Evolutionary conservation across 73 alveolate species (phyloP).

Genomic region (Tetrahymena malaccensis): DNA sequence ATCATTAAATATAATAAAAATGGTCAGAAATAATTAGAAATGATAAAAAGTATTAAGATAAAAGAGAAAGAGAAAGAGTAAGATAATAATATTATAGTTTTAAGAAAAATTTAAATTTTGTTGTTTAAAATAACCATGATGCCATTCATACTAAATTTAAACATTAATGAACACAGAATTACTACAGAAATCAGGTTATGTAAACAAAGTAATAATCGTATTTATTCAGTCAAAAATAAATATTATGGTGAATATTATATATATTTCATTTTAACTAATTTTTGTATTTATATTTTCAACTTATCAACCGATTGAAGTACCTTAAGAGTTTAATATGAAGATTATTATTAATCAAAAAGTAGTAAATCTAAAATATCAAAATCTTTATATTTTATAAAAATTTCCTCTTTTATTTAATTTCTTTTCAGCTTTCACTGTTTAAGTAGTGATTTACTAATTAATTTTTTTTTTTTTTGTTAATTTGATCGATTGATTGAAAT

Average conservation of each 20-base stretch:
- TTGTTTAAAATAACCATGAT: too few species aligned
- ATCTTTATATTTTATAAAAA: neutral
- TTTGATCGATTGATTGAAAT: neutral
- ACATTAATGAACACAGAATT: neutral
- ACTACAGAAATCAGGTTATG: too few species aligned
- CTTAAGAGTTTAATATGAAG: neutral
- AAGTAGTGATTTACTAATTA: neutral
- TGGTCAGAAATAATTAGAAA: neutral
- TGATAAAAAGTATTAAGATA: neutral
- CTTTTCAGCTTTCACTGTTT: neutral
- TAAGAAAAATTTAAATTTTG: too few species aligned
- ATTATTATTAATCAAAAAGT: neutral
- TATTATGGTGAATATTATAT: neutral
- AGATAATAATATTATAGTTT: neutral
- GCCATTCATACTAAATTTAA: neutral
- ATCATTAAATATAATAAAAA: too few species aligned
- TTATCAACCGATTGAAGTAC: neutral
- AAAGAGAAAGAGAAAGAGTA: neutral
- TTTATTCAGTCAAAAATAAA: neutral
- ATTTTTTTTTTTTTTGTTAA: neutral
- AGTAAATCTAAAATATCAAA: neutral
- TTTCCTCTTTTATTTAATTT: neutral
- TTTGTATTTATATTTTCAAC: neutral
- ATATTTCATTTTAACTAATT: neutral
- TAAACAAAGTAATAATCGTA: neutral